These are phyloP conservation scores for Mrakia hoshinonis DNA, from an alignment of 768 basidiomycete genomes.

Conservation along the genomic window DNA sequence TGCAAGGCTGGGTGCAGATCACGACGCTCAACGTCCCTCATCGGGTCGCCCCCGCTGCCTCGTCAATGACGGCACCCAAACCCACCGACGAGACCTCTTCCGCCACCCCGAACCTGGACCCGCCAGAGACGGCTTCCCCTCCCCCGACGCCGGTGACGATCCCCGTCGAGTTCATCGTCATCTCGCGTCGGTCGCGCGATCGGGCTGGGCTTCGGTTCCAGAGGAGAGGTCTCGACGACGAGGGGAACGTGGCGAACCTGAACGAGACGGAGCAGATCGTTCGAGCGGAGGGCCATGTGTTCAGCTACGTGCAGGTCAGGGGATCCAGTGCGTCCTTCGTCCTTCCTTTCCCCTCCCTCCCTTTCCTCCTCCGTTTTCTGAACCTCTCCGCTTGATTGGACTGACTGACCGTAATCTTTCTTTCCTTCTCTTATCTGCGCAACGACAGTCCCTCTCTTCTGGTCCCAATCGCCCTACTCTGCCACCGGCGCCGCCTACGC, in stretches of 20 bases:
- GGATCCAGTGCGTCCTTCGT: conserved; percentile 70
- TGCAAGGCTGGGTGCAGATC: conserved; percentile 85
- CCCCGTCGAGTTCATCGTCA: conserved; percentile 43
- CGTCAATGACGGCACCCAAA: not conserved
- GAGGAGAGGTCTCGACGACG: conserved; percentile 78
- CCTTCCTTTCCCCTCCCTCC: too few relatives aligned
- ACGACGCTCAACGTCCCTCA: conserved; percentile 54
- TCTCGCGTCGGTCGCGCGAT: conserved; percentile 78
- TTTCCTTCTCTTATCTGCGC: conserved; percentile 6
- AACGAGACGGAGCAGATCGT: conserved; percentile 90
- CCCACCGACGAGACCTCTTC: not conserved
- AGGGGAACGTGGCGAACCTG: conserved; percentile 88
- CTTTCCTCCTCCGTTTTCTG: not conserved
- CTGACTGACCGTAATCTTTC: too few relatives aligned
- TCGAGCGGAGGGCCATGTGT: conserved; percentile 61
- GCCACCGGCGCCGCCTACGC: conserved; percentile 63
- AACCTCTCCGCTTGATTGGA: not conserved
- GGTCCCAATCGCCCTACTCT: conserved; percentile 79
- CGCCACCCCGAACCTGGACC: not conserved
- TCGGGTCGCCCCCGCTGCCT: not conserved
- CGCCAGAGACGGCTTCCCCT: too few relatives aligned
- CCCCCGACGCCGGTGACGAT: not conserved
- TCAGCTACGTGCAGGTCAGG: conserved; percentile 80
- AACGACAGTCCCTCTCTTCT: conserved; percentile 72
- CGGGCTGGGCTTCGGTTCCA: conserved; percentile 91